Evolutionary conservation across 2,329 filamentous ascomycete genomes (phyloP).

Genomic region (Nigrospora osmanthi): DNA sequence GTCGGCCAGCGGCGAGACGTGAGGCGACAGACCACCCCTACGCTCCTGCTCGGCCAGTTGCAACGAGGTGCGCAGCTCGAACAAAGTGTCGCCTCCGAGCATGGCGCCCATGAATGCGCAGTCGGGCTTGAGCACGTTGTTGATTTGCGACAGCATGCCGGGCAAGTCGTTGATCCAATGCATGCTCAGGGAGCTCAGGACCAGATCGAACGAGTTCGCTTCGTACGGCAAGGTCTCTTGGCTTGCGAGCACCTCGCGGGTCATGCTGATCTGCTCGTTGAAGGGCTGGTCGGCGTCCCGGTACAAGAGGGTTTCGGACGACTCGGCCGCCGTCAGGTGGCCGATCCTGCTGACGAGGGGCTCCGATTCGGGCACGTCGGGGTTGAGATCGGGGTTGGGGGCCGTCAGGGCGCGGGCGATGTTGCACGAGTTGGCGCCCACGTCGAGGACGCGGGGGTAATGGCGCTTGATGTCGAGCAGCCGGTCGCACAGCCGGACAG

Average conservation of each 20-base stretch:
- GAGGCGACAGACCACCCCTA: conserved; percentile 82
- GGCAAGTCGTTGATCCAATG: conserved; percentile 99
- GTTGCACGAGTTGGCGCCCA: conserved; percentile 94
- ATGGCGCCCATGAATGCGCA: conserved; percentile 90
- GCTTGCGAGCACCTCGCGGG: conserved; percentile 65
- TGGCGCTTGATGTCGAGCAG: conserved; percentile 87
- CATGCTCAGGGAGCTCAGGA: conserved; percentile 80
- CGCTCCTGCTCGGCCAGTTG: conserved; percentile 90
- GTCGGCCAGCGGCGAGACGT: conserved; percentile 86
- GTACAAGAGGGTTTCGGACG: conserved; percentile 68
- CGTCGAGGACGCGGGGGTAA: conserved; percentile 78
- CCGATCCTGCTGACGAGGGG: conserved; percentile 66
- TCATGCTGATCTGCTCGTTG: conserved; percentile 65
- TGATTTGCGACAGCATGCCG: conserved; percentile 74
- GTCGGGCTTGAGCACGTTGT: conserved; percentile 82
- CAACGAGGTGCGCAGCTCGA: conserved; percentile 84
- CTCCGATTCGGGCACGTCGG: conserved; percentile 45
- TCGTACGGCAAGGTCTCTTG: conserved; percentile 71
- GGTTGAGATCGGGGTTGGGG: conserved; percentile 56
- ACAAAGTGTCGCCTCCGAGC: conserved; percentile 91
- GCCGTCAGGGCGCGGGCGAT: conserved; percentile 74
- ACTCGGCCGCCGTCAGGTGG: conserved; percentile 73
- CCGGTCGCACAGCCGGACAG: conserved; percentile 73
- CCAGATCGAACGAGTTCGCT: conserved; percentile 74
- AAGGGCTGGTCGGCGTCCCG: conserved; percentile 70